Evolutionary conservation across 2,329 filamentous ascomycete genomes (phyloP), one percentile per base, ranked within the genome.

Genomic region (Dothideomycetes sp.): DNA sequence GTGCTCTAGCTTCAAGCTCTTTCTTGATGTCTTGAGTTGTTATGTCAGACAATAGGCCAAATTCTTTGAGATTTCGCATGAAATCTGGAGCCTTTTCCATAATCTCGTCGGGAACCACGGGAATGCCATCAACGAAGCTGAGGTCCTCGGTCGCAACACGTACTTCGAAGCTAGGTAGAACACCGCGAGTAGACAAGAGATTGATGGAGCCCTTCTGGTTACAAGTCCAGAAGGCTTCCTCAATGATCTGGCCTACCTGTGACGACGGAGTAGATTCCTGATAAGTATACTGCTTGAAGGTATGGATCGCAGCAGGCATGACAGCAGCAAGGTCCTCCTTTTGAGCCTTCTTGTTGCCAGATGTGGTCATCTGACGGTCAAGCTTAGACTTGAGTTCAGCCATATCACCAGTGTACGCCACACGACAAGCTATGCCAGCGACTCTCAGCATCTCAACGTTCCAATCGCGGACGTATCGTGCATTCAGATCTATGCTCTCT

Each of bases 401-500:
- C 86, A 96, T 94, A 57, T 95, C 88, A 47, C 84, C 81, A 8
- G 79, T 71, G 64, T 93, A 98, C 1, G 87, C 84, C 48, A 98
- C 76, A 35, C 91, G 78, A 45, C 86, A 84, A 49, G 94, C 80
- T 49, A 98, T 87, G 28, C 91, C 91, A 13, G 89, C 85, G 20
- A 88, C 84, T 30, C 89, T 78, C 27, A 98, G 70, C 70, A 98
- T 84, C 58, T 96, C 91, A 16, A 85, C 72, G 53, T 98, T 98
- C 93, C 91, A 98, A 12, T 80, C 86, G 47, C 87, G 81, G 12
- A 98, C 89, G 70, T 87, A 94, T 42, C 88, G 78, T 12, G 91
- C 93, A 58, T 98, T 96, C 47, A 98, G 70, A 60, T 98, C 91
- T 44, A 98, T 94, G 40, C 86, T 91, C 58, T 98, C 91, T 56